Conservation (phyloP, 164 flowering plant species). For the Amborella trichopoda region DNA sequence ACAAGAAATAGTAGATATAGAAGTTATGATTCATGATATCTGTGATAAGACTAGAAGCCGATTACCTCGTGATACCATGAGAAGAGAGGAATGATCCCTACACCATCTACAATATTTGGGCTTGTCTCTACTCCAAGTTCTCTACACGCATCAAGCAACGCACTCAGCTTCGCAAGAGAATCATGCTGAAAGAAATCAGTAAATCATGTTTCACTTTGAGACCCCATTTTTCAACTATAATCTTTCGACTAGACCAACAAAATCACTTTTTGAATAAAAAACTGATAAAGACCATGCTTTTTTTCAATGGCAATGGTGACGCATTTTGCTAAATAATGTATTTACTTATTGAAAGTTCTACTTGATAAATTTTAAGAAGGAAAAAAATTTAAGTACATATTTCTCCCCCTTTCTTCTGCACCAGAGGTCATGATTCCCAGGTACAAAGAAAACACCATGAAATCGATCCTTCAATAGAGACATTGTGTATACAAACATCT, state of each 20-base stretch:
- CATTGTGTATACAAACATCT: constrained; percentile 51
- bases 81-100: constrained; percentile 67
- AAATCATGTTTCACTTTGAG: background rate
- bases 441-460: constrained; percentile 51
- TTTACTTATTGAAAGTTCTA: too few species aligned
- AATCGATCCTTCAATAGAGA: constrained; percentile 52
- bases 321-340: too few species aligned
- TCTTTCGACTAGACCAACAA: too few species aligned
- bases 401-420: constrained; percentile 39
- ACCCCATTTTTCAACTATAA: too few species aligned
- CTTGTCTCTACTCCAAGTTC: constrained; percentile 49
- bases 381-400: too few species aligned
- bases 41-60: background rate
- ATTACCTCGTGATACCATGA: constrained; percentile 91
- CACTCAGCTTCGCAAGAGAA: constrained; percentile 64
- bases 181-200: constrained; percentile 31
- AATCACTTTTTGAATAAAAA: too few species aligned
- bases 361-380: too few species aligned
- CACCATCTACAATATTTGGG: constrained; percentile 35
- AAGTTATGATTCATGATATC: too few species aligned
- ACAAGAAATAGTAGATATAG: too few species aligned
- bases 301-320: too few species aligned
- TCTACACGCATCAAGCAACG: constrained; percentile 52
- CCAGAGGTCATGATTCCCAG: constrained; percentile 81
- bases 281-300: too few species aligned